Base-by-base conservation (phyloP, 192 early-diverging fungal genomes). In the Coemansia umbellata region DNA sequence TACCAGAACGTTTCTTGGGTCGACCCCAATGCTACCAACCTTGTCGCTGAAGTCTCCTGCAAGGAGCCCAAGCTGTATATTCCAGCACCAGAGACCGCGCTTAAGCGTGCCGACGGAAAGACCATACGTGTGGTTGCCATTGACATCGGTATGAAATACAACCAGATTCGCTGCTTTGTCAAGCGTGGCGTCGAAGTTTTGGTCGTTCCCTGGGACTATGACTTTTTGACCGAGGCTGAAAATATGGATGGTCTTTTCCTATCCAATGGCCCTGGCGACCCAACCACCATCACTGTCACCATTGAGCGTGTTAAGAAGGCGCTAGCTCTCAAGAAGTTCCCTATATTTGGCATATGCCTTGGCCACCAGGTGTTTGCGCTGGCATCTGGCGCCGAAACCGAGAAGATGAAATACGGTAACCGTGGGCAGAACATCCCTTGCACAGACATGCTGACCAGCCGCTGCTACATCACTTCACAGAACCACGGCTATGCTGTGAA, bases 401-500 rank as follows among this genome's bases (percentile, higher is more conserved):
- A 81, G 63, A 99, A 99, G 81, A 91, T 99, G 90, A 92, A 92
- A 64, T 99, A 89, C 63, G 96, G 96, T 62, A 99, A 99, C 82
- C 90, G 96, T 65, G 96, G 96, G 22, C 96, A 99, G 67, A 99
- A 99, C 80, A 97, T 99, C 58, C 96, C 96, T 26, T 99, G 96
- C 80, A 97, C 95, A 0, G 84, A 97, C 73, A 77, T 93, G 83
- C 82, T 90, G 52, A 94, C 92, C 50, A 88, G 95, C 49, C 90
- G 95, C 39, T 99, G 96, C 75, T 94, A 95, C 80, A 99, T 99
- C 59, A 95, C 93, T 5, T 95, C 94, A 8, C 96, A 99, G 80
- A 99, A 99, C 81, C 96, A 97, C 72, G 95, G 94, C 22, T 99
- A 90, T 76, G 93, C 92, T 8, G 96, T 99, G 57, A 89, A 96